Evolutionary conservation across 345 rosid genomes (phyloP).

Genomic region (Erodium maritimum): DNA sequence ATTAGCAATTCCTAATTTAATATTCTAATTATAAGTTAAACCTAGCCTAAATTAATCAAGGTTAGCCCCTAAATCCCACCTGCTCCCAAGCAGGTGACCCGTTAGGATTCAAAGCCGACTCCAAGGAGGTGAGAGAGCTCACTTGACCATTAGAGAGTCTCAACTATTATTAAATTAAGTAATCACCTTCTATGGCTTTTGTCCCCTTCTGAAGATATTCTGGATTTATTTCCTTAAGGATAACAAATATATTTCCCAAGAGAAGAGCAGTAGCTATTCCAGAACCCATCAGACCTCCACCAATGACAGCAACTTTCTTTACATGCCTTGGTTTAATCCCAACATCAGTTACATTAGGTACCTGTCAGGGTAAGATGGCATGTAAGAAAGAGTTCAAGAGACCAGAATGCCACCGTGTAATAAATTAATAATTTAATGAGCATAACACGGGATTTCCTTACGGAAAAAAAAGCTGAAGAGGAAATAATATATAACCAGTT

Average conservation of each 20-base stretch:
- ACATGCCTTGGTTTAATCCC: slow-evolving; percentile 72
- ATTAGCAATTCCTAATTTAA: no score
- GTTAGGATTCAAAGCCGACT: no score
- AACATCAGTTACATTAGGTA: slow-evolving; percentile 75
- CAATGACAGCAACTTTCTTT: slow-evolving; percentile 87
- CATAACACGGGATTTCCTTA: not conserved
- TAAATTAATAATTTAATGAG: no score
- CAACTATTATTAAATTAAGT: not conserved
- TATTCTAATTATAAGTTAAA: no score
- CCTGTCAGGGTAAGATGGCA: slow-evolving; percentile 33
- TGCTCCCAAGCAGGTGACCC: no score
- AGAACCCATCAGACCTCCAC: slow-evolving; percentile 98
- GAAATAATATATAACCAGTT: no score
- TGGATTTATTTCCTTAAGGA: slow-evolving; percentile 78
- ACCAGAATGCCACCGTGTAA: not conserved
- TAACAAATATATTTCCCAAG: slow-evolving; percentile 48
- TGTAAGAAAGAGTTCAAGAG: not conserved
- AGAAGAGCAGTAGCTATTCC: slow-evolving; percentile 85
- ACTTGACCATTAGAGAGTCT: no score
- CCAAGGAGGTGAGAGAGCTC: no score
- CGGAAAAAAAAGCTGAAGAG: not conserved
- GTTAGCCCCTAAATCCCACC: no score
- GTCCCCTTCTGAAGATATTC: slow-evolving; percentile 76
- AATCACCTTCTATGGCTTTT: slow-evolving; percentile 62
- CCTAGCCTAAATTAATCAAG: no score